A percentile compares a stretch with the other conserved stretches of the same genome.
phyloP scores from a whole-genome alignment of 768 basidiomycete species.

The Dioszegia crocea region DNA sequence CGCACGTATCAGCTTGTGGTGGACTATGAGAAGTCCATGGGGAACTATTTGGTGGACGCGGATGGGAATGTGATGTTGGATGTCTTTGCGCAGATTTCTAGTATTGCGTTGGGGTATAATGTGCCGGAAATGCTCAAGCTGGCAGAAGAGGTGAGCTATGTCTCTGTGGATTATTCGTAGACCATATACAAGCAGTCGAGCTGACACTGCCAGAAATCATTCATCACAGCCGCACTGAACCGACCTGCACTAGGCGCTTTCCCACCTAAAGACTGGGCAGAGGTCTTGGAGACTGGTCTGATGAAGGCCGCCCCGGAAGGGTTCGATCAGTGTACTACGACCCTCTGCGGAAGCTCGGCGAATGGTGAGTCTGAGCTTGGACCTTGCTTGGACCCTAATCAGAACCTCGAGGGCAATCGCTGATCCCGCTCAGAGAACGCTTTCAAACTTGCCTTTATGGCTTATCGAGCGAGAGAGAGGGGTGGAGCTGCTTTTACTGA shows the following conservation, averaged over 20 bases:
- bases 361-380: slow-evolving; percentile 22
- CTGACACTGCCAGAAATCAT: slow-evolving; percentile 38
- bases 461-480: slow-evolving; percentile 38
- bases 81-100: slow-evolving; percentile 51
- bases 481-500: slow-evolving; percentile 12
- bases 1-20: slow-evolving; percentile 37
- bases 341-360: slow-evolving; percentile 31
- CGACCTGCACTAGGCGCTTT: slow-evolving; percentile 52
- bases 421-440: slow-evolving; percentile 45
- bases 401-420: no score
- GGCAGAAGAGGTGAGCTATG: slow-evolving; percentile 11
- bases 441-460: slow-evolving; percentile 53
- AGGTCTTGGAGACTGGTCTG: slow-evolving; percentile 29
- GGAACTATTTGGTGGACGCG: slow-evolving; percentile 53
- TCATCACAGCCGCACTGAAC: slow-evolving; percentile 50
- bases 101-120: slow-evolving; percentile 50
- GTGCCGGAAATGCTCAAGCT: slow-evolving; percentile 25
- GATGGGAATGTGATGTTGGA: slow-evolving; percentile 53
- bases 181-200: not conserved
- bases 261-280: slow-evolving; percentile 48
- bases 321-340: slow-evolving; percentile 50
- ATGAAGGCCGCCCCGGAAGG: slow-evolving; percentile 52
- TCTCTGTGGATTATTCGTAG: not conserved
- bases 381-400: not conserved
- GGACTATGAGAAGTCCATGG: slow-evolving; percentile 40